Evolutionary conservation across 1,284 basidiomycete species (phyloP).

Genomic region (Ceratobasidium sp.): DNA sequence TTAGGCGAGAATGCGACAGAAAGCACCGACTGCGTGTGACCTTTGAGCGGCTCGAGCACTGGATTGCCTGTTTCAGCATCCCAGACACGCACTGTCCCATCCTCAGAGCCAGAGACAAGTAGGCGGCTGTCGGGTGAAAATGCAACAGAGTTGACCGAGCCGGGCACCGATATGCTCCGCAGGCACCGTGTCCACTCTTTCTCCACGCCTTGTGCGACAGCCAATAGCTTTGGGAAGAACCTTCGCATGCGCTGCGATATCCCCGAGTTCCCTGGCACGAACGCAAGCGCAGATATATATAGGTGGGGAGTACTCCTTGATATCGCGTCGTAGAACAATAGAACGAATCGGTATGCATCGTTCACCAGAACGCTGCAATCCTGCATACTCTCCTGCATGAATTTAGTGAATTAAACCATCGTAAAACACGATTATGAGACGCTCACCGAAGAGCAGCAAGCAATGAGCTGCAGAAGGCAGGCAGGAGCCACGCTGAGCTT

Average conservation of each 20-base stretch:
- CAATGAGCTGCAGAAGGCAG: too few relatives aligned
- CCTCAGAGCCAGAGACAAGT: background rate
- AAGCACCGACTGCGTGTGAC: slow-evolving; percentile 1
- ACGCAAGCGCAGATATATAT: slow-evolving; percentile 2
- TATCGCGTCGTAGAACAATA: slow-evolving; percentile 9
- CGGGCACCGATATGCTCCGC: background rate
- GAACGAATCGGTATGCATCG: background rate
- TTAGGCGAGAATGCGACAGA: slow-evolving; percentile 33
- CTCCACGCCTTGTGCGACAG: background rate
- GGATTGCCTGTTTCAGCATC: background rate
- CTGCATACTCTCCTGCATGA: background rate
- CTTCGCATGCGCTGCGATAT: background rate
- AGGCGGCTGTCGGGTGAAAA: slow-evolving; percentile 6
- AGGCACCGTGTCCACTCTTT: background rate
- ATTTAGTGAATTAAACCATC: background rate
- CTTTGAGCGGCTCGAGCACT: slow-evolving; percentile 3
- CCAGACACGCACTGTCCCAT: background rate
- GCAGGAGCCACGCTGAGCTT: background rate
- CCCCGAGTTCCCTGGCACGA: background rate
- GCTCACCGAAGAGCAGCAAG: too few relatives aligned
- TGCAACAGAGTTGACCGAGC: background rate
- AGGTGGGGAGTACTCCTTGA: background rate
- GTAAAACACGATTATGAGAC: too few relatives aligned
- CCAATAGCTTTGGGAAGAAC: background rate
- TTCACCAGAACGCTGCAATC: background rate